Evolutionary conservation across 768 basidiomycete species (phyloP).

Genomic region (Termitomyces sp.): DNA sequence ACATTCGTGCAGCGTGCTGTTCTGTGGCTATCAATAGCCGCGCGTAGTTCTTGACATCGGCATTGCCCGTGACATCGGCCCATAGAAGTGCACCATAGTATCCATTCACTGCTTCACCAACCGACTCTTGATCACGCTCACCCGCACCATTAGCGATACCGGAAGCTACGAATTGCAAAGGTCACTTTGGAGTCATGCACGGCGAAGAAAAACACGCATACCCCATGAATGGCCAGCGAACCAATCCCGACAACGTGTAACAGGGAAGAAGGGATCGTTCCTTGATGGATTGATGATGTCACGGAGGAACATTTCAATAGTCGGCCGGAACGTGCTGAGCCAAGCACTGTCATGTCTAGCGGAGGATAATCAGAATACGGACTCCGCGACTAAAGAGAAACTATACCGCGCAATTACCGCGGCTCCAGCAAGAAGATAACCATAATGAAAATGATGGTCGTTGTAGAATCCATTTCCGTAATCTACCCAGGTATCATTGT

Average conservation of each 20-base stretch:
- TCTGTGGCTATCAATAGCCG: constrained; percentile 27
- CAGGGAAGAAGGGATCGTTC: constrained; percentile 24
- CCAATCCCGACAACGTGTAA: constrained; percentile 27
- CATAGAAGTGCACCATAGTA: constrained; percentile 29
- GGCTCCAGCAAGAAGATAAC: constrained; percentile 25
- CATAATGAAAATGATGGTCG: constrained; percentile 31
- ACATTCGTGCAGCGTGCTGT: constrained; percentile 25
- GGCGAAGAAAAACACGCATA: constrained; percentile 5
- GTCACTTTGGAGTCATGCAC: neutral
- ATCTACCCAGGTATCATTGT: constrained; percentile 23
- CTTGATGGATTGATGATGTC: constrained; percentile 29
- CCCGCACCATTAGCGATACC: constrained; percentile 29
- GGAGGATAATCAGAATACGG: neutral
- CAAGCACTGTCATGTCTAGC: constrained; percentile 11
- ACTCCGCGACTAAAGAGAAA: neutral
- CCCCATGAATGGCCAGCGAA: constrained; percentile 33
- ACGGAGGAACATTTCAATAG: constrained; percentile 23
- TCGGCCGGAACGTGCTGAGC: constrained; percentile 18
- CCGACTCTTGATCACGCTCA: constrained; percentile 27
- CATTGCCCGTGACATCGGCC: constrained; percentile 23
- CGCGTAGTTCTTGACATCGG: constrained; percentile 25
- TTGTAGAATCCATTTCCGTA: constrained; percentile 31
- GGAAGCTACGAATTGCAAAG: constrained; percentile 17
- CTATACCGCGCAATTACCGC: constrained; percentile 26
- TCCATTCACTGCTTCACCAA: constrained; percentile 27